Percentiles rank a stretch among this genome's conserved stretches.
Conservation (phyloP, 2,329 filamentous ascomycete genomes). For the Diaporthe vexans region DNA sequence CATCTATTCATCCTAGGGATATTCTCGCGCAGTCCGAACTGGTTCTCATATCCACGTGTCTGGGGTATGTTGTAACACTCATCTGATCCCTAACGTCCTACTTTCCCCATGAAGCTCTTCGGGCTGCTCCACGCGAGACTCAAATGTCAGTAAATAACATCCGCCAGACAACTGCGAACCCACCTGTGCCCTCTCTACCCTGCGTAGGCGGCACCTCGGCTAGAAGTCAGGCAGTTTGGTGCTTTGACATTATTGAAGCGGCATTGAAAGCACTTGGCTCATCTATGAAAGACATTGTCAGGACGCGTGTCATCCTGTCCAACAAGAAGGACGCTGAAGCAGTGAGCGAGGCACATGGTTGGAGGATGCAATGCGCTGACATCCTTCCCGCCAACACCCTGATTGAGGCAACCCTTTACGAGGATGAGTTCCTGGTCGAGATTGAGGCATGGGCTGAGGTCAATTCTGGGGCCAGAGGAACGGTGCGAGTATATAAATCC, state of each 20-base stretch:
- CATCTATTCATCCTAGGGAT: constrained; percentile 42
- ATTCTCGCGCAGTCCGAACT: constrained; percentile 49
- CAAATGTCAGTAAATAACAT: not conserved
- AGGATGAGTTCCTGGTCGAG: constrained; percentile 43
- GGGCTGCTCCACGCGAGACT: too few species aligned
- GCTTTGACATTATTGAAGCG: constrained; percentile 48
- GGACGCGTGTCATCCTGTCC: constrained; percentile 48
- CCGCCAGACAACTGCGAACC: constrained; percentile 49
- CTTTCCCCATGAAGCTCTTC: too few species aligned
- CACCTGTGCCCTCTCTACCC: constrained; percentile 37
- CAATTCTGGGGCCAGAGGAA: constrained; percentile 42
- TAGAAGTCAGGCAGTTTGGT: constrained; percentile 47
- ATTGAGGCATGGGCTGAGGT: constrained; percentile 43
- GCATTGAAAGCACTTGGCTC: constrained; percentile 48
- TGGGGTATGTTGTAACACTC: constrained; percentile 38
- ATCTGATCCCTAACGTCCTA: too few species aligned
- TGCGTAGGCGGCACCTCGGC: constrained; percentile 46
- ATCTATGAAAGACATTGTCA: constrained; percentile 47
- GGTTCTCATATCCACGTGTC: constrained; percentile 48
- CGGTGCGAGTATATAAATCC: constrained; percentile 23
- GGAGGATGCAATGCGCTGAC: constrained; percentile 47
- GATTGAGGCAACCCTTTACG: constrained; percentile 41
- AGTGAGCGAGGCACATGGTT: constrained; percentile 48
- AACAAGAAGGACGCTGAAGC: constrained; percentile 46
- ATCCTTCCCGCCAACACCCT: constrained; percentile 44